Conservation (phyloP, 225 moss, liverwort and hornwort genomes). For the Neckera pumila region DNA sequence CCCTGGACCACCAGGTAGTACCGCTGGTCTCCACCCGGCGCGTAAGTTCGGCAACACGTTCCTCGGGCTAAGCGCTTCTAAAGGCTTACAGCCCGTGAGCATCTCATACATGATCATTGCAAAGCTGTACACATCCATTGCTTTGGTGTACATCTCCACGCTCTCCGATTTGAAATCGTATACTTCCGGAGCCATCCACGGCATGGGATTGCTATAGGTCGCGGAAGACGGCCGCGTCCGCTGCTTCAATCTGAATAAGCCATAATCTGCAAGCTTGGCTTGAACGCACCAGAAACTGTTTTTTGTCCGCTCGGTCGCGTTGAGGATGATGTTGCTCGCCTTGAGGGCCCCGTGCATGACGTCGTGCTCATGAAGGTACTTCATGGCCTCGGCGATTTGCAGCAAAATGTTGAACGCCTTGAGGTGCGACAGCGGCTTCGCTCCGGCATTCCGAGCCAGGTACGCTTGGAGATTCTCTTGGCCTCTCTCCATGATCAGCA, state of each 20-base stretch:
- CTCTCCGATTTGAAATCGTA: not conserved
- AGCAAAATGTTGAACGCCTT: conserved; percentile 22
- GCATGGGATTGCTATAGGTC: conserved; percentile 5
- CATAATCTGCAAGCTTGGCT: conserved; percentile 30
- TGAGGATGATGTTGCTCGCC: conserved; percentile 18
- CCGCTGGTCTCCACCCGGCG: conserved; percentile 25
- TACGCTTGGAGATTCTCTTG: conserved; percentile 9
- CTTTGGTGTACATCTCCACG: conserved; percentile 19
- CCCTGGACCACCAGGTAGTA: conserved; percentile 2
- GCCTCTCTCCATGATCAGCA: conserved; percentile 22
- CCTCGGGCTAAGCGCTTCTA: not conserved
- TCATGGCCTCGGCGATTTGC: conserved; percentile 36
- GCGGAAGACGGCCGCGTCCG: not conserved
- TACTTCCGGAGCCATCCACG: conserved; percentile 29
- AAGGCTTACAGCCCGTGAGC: conserved; percentile 25
- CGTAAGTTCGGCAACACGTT: conserved; percentile 17
- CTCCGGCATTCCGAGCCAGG: not conserved
- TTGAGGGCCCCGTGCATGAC: conserved; percentile 26
- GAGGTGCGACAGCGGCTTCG: conserved; percentile 15
- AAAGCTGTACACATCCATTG: conserved; percentile 46
- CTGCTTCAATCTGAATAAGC: conserved; percentile 18
- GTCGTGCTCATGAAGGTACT: conserved; percentile 29
- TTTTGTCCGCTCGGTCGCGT: conserved; percentile 8
- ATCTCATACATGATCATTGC: conserved; percentile 36
- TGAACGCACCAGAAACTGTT: conserved; percentile 26